A percentile compares a stretch with the other conserved stretches of the same genome.
phyloP scores from a whole-genome alignment of 1,139 yeast genomes.

The Waltiozyma sp. region DNA sequence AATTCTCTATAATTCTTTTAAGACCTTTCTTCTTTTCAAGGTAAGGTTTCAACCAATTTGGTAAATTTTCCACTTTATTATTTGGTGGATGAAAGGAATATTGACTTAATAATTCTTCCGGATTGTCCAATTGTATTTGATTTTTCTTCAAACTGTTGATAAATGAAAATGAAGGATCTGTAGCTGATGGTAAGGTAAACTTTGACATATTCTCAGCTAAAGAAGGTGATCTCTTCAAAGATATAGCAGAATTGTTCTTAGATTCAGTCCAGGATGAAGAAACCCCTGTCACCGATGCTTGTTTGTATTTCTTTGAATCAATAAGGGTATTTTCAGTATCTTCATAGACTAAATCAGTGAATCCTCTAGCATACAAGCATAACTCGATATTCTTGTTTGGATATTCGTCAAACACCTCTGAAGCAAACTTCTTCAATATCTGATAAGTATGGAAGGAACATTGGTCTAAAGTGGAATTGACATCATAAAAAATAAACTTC shows the following conservation, averaged over 20 bases:
- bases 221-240: neutral
- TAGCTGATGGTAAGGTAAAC: conserved; percentile 16
- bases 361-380: conserved; percentile 30
- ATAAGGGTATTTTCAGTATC: conserved; percentile 2
- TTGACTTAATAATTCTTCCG: neutral
- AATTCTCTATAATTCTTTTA: conserved; percentile 27
- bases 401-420: conserved; percentile 17
- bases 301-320: conserved; percentile 9
- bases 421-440: conserved; percentile 30
- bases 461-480: conserved; percentile 13
- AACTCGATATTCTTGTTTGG: conserved; percentile 20
- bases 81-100: neutral
- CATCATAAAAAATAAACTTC: conserved; percentile 43
- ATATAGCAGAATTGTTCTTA: neutral
- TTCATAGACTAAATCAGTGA: conserved; percentile 8
- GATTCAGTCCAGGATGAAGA: neutral
- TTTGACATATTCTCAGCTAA: conserved; percentile 6
- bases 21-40: conserved; percentile 23
- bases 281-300: conserved; percentile 1
- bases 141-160: conserved; percentile 14
- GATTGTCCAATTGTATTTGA: conserved; percentile 2
- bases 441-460: conserved; percentile 32
- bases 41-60: conserved; percentile 37
- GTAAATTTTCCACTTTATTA: conserved; percentile 21
- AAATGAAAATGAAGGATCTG: conserved; percentile 13